Evolutionary conservation across 768 basidiomycete species (phyloP), one percentile per base, ranked within the genome.

Genomic region (Xerocomellus chrysenteron): DNA sequence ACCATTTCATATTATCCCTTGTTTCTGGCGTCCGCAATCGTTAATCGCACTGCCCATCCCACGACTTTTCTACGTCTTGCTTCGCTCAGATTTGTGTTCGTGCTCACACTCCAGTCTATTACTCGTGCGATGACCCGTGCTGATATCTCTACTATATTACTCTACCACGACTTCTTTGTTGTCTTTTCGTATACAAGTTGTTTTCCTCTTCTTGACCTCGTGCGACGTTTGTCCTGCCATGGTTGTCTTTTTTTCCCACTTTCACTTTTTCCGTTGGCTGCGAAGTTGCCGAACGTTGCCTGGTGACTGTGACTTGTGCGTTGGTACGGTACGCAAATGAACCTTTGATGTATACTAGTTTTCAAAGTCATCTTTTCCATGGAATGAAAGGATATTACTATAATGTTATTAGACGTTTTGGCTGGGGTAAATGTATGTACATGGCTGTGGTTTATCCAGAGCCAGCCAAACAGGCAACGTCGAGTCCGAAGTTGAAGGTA

Each of bases 61-160:
- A 60, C 59, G 45, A 57, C 57, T 56, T 56, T 46, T 47, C 46
- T 36, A 47, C 39, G 52, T 62, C 63, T 58, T 47, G 33, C 36
- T 58, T 62, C 49, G 33, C 46, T 59, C 56, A 43, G 51, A 46
- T 49, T 56, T 51, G 47, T 53, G 59, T 64, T 58, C 65, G 56
- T 64, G 56, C 52, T 59, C 62, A 61, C 60, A 62, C 51, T 47
- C 56, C 59, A 62, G 52, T 44, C 70, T 72, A 74, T 59, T 68
- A 61, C 57, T 60, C 57, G 59, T 59, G 60, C 47, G 65, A 71
- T 62, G 64, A 68, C 46, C 47, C 55, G 58, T 68, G 64, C 67
- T 61, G 67, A 64, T 68, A 71, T 69, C 56, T 71, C 56, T 69
- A 71, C 66, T 68, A 71, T 64, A 70, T 35, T 72, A 72, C 63